These are phyloP conservation scores for Russula emetica DNA, from an alignment of 768 basidiomycete genomes.

Conservation along the genomic window DNA sequence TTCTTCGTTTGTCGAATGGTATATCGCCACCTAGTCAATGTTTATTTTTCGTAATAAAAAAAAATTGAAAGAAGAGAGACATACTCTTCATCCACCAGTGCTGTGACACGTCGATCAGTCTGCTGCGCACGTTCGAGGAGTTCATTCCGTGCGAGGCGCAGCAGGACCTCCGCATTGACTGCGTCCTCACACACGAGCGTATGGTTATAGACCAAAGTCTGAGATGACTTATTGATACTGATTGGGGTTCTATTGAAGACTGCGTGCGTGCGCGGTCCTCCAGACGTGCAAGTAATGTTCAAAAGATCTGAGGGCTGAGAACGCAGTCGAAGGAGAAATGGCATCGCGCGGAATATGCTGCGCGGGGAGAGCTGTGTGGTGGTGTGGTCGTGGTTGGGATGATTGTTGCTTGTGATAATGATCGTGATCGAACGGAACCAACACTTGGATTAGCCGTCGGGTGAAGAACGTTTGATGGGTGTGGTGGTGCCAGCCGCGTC, in stretches of 20 bases:
- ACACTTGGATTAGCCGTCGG: not conserved
- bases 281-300: constrained; percentile 14
- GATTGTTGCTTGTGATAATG: not conserved
- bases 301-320: constrained; percentile 9
- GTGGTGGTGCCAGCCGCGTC: not conserved
- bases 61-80: constrained; percentile 36
- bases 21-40: constrained; percentile 55
- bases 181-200: constrained; percentile 20
- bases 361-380: constrained; percentile 17
- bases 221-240: not conserved
- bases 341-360: constrained; percentile 19
- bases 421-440: not conserved
- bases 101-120: constrained; percentile 48
- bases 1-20: constrained; percentile 54
- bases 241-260: not conserved
- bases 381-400: not conserved
- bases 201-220: constrained; percentile 8
- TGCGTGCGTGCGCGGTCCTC: constrained; percentile 18
- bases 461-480: not conserved
- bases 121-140: constrained; percentile 55
- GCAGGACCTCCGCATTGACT: constrained; percentile 21
- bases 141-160: constrained; percentile 21
- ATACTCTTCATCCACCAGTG: constrained; percentile 65
- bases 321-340: constrained; percentile 20
- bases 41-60: not conserved